Evolutionary conservation across 169 alveolate species (phyloP).

Genomic region (Cryptosporidium parvum): DNA sequence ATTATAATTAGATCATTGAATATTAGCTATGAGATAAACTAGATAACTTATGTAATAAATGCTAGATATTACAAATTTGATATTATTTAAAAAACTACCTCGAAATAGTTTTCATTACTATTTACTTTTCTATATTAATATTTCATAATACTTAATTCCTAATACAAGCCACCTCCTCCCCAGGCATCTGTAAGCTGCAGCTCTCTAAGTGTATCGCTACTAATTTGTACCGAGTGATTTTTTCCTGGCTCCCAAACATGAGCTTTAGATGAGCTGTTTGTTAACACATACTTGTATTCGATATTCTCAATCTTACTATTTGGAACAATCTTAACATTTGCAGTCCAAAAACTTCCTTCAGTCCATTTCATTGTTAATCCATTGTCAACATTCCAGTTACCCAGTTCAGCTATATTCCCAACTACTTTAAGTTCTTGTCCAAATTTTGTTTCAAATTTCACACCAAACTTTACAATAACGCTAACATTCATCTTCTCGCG

Average conservation of each 20-base stretch:
- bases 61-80: neutral
- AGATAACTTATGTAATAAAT: neutral
- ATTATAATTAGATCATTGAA: neutral
- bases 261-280: neutral
- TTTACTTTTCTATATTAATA: neutral
- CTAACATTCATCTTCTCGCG: slow-evolving; percentile 56
- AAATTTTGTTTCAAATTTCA: slow-evolving; percentile 55
- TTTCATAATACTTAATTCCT: neutral
- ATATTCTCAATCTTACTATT: slow-evolving; percentile 26
- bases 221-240: slow-evolving; percentile 64
- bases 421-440: slow-evolving; percentile 67
- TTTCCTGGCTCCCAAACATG: slow-evolving; percentile 71
- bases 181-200: slow-evolving; percentile 72
- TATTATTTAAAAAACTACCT: neutral
- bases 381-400: slow-evolving; percentile 50
- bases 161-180: slow-evolving; percentile 72
- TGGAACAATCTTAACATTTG: neutral
- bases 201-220: slow-evolving; percentile 20
- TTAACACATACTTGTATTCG: slow-evolving; percentile 67
- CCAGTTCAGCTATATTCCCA: slow-evolving; percentile 66
- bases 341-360: slow-evolving; percentile 63
- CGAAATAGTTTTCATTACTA: neutral
- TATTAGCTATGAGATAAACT: neutral
- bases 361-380: slow-evolving; percentile 63
- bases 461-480: slow-evolving; percentile 21